Evolutionary conservation across 139 green algal genomes (phyloP), one percentile per base, ranked within the genome.

Genomic region (Pleodorina starrii): DNA sequence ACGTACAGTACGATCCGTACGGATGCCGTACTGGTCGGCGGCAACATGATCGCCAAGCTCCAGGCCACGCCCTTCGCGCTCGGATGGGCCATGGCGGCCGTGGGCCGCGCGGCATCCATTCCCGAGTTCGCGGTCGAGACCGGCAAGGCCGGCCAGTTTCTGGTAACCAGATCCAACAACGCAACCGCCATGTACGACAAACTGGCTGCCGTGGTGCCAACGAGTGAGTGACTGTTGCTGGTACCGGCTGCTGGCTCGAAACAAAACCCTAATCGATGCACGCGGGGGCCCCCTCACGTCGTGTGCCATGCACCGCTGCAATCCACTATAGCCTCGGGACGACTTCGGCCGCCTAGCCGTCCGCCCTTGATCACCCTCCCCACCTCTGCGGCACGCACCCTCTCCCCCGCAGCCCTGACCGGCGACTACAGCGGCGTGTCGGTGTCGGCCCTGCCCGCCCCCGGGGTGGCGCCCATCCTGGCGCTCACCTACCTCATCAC

Each of bases 351-450:
- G n/a, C n/a, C n/a, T n/a, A n/a, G n/a, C n/a, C n/a, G n/a, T n/a
- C n/a, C n/a, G n/a, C n/a, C n/a, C 51, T 60, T 17, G 14, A 60
- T 60, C 51, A 32, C 63, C 14, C 35, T 73, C 63, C 63, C 35
- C 19, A 27, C 14, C 51, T 17, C 14, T 66, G 35, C 68, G 16
- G 46, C 68, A 48, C 66, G 21, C 59, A 71, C 23, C 51, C 54
- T n/a, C n/a, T 10, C 63, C 2, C 63, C 2, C 63, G 60, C 82
- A 50, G 84, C 50, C 63, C 85, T 85, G 25, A 86, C 84, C 42
- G 50, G 51, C 5, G 60, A 83, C 84, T 89, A 90, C 46, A 44
- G 60, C 40, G 19, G 32, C 29, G 89, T 90, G 4, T 77, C 59
- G 7, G 44, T 48, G 5, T 73, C 72, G 44, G 72, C 57, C 66